Evolutionary conservation across 192 early-diverging fungal species (phyloP).

Genomic region (Umbelopsis vinacea): DNA sequence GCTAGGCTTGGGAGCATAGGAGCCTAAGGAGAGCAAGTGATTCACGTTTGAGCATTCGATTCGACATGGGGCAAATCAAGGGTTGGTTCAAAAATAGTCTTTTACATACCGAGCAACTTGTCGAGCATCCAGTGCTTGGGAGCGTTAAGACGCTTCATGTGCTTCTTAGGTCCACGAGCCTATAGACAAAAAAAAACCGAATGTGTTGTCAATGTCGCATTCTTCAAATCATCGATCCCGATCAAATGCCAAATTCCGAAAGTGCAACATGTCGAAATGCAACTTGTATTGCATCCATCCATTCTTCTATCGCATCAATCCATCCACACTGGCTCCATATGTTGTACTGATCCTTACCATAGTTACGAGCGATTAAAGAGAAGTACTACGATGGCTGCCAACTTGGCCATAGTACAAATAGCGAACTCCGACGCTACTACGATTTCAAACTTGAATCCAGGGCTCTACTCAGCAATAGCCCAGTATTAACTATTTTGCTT

Average conservation of each 20-base stretch:
- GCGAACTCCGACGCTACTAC: not conserved
- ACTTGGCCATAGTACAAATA: slow-evolving; percentile 1
- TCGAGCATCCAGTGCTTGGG: slow-evolving; percentile 99
- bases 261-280: not conserved
- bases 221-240: not conserved
- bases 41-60: not conserved
- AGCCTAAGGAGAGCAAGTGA: slow-evolving; percentile 14
- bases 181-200: slow-evolving; percentile 20
- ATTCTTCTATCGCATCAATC: not conserved
- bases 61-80: not conserved
- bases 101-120: slow-evolving; percentile 92
- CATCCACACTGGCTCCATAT: not conserved
- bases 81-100: not conserved
- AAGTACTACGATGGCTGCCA: not conserved
- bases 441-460: not conserved
- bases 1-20: slow-evolving; percentile 88
- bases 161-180: slow-evolving; percentile 99
- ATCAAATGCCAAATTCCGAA: not conserved
- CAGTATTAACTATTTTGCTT: too few species aligned
- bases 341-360: not conserved
- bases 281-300: not conserved
- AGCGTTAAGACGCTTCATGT: slow-evolving; percentile 98
- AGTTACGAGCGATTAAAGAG: slow-evolving; percentile 20
- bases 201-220: not conserved
- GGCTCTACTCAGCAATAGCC: too few species aligned